A percentile compares a stretch with the other conserved stretches of the same genome.
phyloP scores from a whole-genome alignment of 352 stramenopile species.

The Phytophthora fragariae region DNA sequence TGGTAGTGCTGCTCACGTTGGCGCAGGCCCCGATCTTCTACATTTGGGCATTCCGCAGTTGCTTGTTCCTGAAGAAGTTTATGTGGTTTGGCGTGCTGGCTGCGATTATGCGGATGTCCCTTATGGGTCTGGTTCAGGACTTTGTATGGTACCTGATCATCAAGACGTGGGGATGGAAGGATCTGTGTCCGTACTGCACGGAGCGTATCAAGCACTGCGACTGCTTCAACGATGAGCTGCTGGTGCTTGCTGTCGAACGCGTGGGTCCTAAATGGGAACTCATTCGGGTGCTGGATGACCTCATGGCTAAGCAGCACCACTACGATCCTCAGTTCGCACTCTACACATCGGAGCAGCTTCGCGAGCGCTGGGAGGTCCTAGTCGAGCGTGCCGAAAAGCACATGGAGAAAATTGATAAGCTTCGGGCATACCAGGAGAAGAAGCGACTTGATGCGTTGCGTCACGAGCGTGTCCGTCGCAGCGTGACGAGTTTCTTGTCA shows the following conservation, averaged over 20 bases:
- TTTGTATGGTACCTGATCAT: conserved; percentile 65
- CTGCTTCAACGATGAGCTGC: conserved; percentile 76
- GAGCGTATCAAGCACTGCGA: conserved; percentile 70
- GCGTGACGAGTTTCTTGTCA: conserved; percentile 43
- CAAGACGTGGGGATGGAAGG: conserved; percentile 63
- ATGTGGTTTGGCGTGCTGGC: conserved; percentile 72
- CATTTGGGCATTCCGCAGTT: conserved; percentile 72
- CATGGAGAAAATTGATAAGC: conserved; percentile 71
- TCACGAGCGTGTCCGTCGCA: conserved; percentile 44
- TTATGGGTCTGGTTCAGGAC: conserved; percentile 60
- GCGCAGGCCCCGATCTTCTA: conserved; percentile 68
- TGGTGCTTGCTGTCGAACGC: conserved; percentile 64
- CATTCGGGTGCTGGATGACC: conserved; percentile 59
- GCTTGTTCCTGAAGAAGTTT: conserved; percentile 69
- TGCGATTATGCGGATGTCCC: conserved; percentile 62
- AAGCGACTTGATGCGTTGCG: conserved; percentile 48
- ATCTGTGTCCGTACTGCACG: conserved; percentile 73
- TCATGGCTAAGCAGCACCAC: conserved; percentile 52
- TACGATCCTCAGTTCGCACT: conserved; percentile 64
- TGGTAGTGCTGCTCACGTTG: conserved; percentile 58
- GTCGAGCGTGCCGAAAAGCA: conserved; percentile 60
- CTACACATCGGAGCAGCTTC: conserved; percentile 64
- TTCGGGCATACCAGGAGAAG: conserved; percentile 59
- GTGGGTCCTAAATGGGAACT: conserved; percentile 74
- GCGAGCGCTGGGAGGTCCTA: conserved; percentile 62